Evolutionary conservation across 805 yeast species (phyloP).

Genomic region (Metschnikowia cubensis): DNA sequence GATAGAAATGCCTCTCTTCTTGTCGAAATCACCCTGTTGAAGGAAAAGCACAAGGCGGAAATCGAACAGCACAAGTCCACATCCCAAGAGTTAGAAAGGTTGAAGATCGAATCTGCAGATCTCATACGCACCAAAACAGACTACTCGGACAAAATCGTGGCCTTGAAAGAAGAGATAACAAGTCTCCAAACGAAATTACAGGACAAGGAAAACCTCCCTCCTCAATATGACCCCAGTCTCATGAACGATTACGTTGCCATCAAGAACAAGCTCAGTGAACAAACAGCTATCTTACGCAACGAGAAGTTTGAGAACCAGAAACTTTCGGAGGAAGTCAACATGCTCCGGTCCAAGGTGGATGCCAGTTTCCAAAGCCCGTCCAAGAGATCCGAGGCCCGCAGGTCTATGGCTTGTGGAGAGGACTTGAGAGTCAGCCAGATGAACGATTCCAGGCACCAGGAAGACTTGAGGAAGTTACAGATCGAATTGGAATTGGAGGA

Average conservation of each 20-base stretch:
- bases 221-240: conserved; percentile 25
- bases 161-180: conserved; percentile 21
- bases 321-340: conserved; percentile 52
- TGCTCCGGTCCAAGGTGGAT: conserved; percentile 46
- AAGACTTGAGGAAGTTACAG: conserved; percentile 49
- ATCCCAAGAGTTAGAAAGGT: conserved; percentile 11
- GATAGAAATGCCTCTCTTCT: neutral
- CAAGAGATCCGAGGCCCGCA: conserved; percentile 20
- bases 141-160: conserved; percentile 26
- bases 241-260: conserved; percentile 45
- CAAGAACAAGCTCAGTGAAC: conserved; percentile 51
- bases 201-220: conserved; percentile 39
- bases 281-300: conserved; percentile 43
- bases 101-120: conserved; percentile 24
- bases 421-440: conserved; percentile 18
- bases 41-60: conserved; percentile 6
- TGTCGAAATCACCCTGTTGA: conserved; percentile 1
- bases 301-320: conserved; percentile 44
- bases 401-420: conserved; percentile 35
- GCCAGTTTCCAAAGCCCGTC: conserved; percentile 18
- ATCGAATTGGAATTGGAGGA: conserved; percentile 50
- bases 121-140: conserved; percentile 22
- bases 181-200: conserved; percentile 20
- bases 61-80: conserved; percentile 8
- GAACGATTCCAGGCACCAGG: conserved; percentile 13